phyloP scores from a whole-genome alignment of 1,139 yeast genomes.

The Suhomyces atakaporum region DNA sequence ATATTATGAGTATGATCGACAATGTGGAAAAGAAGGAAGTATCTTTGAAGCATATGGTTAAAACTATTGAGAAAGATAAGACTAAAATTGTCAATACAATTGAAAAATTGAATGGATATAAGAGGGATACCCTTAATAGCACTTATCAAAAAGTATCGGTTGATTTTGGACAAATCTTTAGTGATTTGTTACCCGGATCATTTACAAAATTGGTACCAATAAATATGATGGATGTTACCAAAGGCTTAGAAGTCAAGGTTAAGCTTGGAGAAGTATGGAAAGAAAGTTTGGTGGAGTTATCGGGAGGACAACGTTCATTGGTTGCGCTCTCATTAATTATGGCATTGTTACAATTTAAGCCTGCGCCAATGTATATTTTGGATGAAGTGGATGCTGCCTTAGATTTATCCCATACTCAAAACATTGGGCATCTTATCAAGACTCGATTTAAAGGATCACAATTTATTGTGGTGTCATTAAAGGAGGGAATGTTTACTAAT shows the following conservation, averaged over 20 bases:
- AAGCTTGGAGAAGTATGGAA: conserved; percentile 94
- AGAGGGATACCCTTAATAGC: conserved; percentile 75
- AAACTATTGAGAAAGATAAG: conserved; percentile 88
- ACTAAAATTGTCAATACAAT: conserved; percentile 87
- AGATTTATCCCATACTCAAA: conserved; percentile 95
- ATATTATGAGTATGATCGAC: conserved; percentile 93
- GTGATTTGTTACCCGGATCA: conserved; percentile 86
- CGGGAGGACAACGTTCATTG: conserved; percentile 96
- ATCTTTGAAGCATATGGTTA: conserved; percentile 76
- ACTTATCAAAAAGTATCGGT: conserved; percentile 85
- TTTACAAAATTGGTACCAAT: conserved; percentile 87
- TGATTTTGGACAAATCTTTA: conserved; percentile 92
- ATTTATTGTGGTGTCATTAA: conserved; percentile 92
- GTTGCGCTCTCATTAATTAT: conserved; percentile 88
- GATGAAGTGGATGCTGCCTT: conserved; percentile 99
- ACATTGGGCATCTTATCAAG: conserved; percentile 93
- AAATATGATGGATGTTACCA: conserved; percentile 77
- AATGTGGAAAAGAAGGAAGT: conserved; percentile 88
- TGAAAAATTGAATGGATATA: conserved; percentile 81
- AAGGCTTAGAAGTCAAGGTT: conserved; percentile 90
- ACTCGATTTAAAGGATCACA: conserved; percentile 95
- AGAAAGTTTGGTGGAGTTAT: conserved; percentile 88
- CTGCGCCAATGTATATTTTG: conserved; percentile 96
- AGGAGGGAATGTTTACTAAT: conserved; percentile 97
- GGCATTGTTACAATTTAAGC: conserved; percentile 90